Percentiles rank a stretch among this genome's conserved stretches.
phyloP scores from a whole-genome alignment of 352 stramenopile genomes.

The Globisporangium canariense region DNA sequence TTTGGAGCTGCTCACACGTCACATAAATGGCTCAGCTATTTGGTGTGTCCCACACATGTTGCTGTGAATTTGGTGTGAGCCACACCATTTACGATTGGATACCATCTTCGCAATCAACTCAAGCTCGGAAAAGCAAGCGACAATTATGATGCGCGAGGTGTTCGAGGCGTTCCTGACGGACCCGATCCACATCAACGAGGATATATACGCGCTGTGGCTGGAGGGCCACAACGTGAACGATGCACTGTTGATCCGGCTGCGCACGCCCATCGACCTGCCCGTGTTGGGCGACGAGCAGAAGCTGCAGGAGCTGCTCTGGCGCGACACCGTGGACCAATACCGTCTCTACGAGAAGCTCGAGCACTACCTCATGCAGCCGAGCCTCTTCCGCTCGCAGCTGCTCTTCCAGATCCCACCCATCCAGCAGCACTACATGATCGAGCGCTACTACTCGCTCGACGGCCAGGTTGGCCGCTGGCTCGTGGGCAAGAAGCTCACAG shows the following conservation, averaged over 20 bases:
- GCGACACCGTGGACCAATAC: slow-evolving; percentile 83
- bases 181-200: slow-evolving; percentile 73
- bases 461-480: slow-evolving; percentile 66
- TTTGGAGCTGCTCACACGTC: slow-evolving; percentile 12
- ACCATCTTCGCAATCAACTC: not conserved
- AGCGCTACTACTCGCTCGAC: slow-evolving; percentile 79
- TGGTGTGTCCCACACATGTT: not conserved
- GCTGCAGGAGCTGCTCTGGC: slow-evolving; percentile 69
- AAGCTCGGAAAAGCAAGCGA: not conserved
- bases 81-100: not conserved
- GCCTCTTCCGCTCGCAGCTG: slow-evolving; percentile 72
- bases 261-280: slow-evolving; percentile 41
- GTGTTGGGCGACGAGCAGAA: slow-evolving; percentile 48
- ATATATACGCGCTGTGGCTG: slow-evolving; percentile 79
- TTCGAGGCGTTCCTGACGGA: slow-evolving; percentile 83
- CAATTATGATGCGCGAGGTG: slow-evolving; percentile 60
- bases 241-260: slow-evolving; percentile 47
- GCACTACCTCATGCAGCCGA: slow-evolving; percentile 78
- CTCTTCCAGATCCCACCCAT: slow-evolving; percentile 78
- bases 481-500: slow-evolving; percentile 75
- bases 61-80: not conserved
- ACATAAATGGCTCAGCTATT: not conserved
- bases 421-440: slow-evolving; percentile 80
- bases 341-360: slow-evolving; percentile 82
- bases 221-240: slow-evolving; percentile 62